Conservation (phyloP, 2,329 filamentous ascomycete species). For the Claviceps maximensis region DNA sequence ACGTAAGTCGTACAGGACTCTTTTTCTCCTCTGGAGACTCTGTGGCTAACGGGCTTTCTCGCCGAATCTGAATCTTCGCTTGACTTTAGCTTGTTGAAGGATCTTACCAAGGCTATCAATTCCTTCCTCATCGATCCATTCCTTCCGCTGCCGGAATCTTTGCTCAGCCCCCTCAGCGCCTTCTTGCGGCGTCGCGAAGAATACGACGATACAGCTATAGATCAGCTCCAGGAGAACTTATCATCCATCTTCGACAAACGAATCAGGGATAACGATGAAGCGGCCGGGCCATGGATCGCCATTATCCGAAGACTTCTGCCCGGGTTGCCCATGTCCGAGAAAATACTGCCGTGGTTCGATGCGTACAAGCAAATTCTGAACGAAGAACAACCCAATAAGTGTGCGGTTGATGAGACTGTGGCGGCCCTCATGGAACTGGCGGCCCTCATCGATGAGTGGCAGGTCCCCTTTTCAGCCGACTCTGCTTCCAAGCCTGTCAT, state of each 20-base stretch:
- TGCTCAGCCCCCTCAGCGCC: conserved; percentile 46
- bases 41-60: conserved; percentile 7
- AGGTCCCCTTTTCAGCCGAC: conserved; percentile 29
- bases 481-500: conserved; percentile 36
- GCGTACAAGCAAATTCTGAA: conserved; percentile 24
- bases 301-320: conserved; percentile 52
- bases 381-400: conserved; percentile 46
- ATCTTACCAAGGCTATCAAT: conserved; percentile 44
- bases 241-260: conserved; percentile 51
- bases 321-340: conserved; percentile 46
- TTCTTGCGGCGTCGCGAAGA: conserved; percentile 57
- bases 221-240: conserved; percentile 62
- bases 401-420: conserved; percentile 49
- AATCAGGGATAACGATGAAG: conserved; percentile 41
- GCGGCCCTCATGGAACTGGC: conserved; percentile 53
- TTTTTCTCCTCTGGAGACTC: conserved; percentile 3
- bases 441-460: conserved; percentile 45
- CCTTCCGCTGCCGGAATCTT: conserved; percentile 53
- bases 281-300: conserved; percentile 54
- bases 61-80: too few species aligned
- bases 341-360: conserved; percentile 61
- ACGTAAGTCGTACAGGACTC: conserved; percentile 11
- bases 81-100: conserved; percentile 48
- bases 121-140: conserved; percentile 33
- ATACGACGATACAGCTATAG: conserved; percentile 54